Base-by-base conservation (phyloP, 306 rosid species). In the Astragalus membranaceus region DNA sequence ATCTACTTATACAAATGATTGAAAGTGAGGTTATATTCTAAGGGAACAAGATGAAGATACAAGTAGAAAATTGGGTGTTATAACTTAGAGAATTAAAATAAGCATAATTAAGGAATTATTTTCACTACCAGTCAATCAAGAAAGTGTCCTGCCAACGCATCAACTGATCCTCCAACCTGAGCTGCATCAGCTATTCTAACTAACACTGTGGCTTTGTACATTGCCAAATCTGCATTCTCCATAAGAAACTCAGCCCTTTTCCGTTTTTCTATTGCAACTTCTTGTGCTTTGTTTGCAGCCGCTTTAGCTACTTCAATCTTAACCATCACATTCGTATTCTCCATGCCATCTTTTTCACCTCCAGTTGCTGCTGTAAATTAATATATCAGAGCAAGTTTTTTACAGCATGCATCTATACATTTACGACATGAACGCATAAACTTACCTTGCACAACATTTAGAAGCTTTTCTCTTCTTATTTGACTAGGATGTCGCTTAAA, bases 211-310 rank as follows among this genome's bases (percentile, higher is more conserved):
- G 97, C 96, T 79, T 81, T 93, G 72, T 79, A 88, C 10, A 85
- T 49, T 0, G 88, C 87, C 67, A 87, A 63, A 76, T 93, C 97
- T 51, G 97, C 98, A 17, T 82, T 90, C 54, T 76, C 78, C 81
- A 81, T 69, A 11, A 90, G 89, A 39, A 69, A 2, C 68, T 87
- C 92, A 35, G 96, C 98, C 69, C 77, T 80, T 23, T 30, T 80
- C 3, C 98, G 92, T 60, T 87, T 88, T 14, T 30, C 26, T 9
- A 88, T 44, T 0, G 98, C 97, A 6, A 68, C n/a, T 65, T 87
- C 85, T 66, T 59, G 55, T 1, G 78, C 74, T 68, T 62, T 72
- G 0, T 75, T 46, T 10, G 88, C 97, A 0, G 76, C 56, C 3
- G 83, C 86, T 69, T 86, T 78, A 9, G 96, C 92, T 43, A 76